Evolutionary conservation across 2,329 filamentous ascomycete genomes (phyloP), one percentile per base, ranked within the genome.

Genomic region (Didymellaceae sp.): DNA sequence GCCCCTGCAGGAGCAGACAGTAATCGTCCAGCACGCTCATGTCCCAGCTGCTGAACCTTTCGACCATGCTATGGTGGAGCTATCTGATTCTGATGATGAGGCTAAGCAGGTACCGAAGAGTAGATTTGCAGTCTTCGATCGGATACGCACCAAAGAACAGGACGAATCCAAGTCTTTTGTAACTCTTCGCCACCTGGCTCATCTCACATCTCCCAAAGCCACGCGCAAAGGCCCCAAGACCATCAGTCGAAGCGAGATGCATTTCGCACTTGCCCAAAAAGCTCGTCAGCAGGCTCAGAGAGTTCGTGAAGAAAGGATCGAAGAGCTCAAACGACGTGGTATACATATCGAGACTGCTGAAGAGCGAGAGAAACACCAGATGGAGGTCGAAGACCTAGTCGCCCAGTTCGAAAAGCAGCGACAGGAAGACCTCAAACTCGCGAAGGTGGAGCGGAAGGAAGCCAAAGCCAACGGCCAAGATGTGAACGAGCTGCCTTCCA

Each of bases 281-380:
- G 91, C 91, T 5, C 85, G 90, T 34, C 82, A 88, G 53, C 94
- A 99, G 73, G 92, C 91, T 34, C 85, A 85, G 53, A 74, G 83
- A 32, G 91, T 94, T 70, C 86, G 90, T 44, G 84, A 90, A 52
- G 86, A 90, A 59, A 87, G 87, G 46, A 81, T 97, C 16, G 85
- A 90, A 47, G 82, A 86, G 60, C 81, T 99, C 31, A 86, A 84
- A 64, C 86, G 88, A 9, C 91, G 89, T 72, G 94, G 94, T 6
- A 82, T 97, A 20, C 78, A 88, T 18, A 80, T 97, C 14, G 88
- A 92, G 70, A 96, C 90, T 0, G 85, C 87, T 2, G 93, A 97
- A 72, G 92, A 99, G 71, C 85, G 90, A 16, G 89, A 92, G 66
- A 84, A 85, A 25, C 88, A 96, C 68, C 85, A 91, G 71, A 86